Conservation (phyloP, 1,284 basidiomycete genomes). For the Heterobasidion parviporum region DNA sequence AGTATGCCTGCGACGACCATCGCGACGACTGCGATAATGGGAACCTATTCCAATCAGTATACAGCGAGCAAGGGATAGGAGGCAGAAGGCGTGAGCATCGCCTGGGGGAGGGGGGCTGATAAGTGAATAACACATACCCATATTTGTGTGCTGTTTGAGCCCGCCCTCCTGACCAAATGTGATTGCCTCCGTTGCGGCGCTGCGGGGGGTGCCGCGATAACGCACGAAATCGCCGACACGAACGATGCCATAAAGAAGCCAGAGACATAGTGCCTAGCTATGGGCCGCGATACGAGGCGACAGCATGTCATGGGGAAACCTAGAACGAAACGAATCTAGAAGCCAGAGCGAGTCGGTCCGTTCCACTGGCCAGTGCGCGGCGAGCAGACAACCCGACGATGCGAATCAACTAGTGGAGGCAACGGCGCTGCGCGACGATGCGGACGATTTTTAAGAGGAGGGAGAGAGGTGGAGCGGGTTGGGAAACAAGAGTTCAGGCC, state of each 20-base stretch:
- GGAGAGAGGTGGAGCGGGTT: too few relatives aligned
- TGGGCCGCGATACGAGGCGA: background rate
- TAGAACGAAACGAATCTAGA: too few relatives aligned
- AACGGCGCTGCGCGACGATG: too few relatives aligned
- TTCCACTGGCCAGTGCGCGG: too few relatives aligned
- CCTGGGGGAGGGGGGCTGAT: background rate
- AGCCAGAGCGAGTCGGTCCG: too few relatives aligned
- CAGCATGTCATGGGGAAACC: background rate
- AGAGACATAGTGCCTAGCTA: background rate
- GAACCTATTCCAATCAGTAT: background rate
- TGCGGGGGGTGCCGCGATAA: background rate
- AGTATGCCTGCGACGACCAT: background rate
- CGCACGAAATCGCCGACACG: background rate
- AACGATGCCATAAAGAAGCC: background rate
- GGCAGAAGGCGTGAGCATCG: background rate
- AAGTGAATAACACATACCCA: background rate
- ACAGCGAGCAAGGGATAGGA: too few relatives aligned
- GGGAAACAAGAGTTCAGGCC: too few relatives aligned
- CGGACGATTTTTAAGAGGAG: too few relatives aligned
- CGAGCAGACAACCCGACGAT: too few relatives aligned
- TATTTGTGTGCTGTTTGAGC: background rate
- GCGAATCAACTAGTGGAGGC: too few relatives aligned
- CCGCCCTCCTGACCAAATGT: background rate
- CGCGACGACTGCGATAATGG: background rate
- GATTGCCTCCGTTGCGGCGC: background rate